Evolutionary conservation across 1,139 yeast genomes (phyloP), one percentile per base, ranked within the genome.

Genomic region (Kluyveromyces marxianus): DNA sequence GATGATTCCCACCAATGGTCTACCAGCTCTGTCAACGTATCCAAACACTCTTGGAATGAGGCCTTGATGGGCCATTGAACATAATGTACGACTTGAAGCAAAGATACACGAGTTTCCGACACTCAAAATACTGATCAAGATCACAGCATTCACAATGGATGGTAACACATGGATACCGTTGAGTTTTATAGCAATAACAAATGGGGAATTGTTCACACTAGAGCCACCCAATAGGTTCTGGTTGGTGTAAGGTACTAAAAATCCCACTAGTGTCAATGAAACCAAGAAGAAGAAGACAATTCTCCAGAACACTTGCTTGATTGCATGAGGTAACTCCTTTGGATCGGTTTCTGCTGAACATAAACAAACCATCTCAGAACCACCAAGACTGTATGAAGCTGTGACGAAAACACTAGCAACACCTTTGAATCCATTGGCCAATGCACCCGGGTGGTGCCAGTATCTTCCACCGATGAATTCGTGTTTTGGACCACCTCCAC

Each of bases 301-400:
- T 69, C 90, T 75, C 82, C 85, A 81, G 64, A 81, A 77, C 25
- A 82, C 87, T 57, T 81, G 88, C 62, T 81, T 82, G 51, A 79
- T 77, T 34, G 89, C 88, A 49, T 71, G 68, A 47, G 90, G 88
- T 45, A 84, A 71, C 7, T 83, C 69, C 57, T 72, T 74, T 45
- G 95, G 95, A 63, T 84, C 80, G 39, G 72, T 72, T 67, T 88
- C 96, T 24, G 94, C 88, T 34, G 95, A 89, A 24, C 95, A 89
- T 53, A 88, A 70, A 46, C 94, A 94, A 48, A 83, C 83, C 59
- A 84, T 72, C 65, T 85, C 95, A 39, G 85, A 78, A 54, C 95
- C 95, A 37, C 88, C 87, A 57, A 84, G 81, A 3, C 95, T 79
- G 65, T 85, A 88, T 3, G 95, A 87, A 3, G 95, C 90, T 10